phyloP scores from a whole-genome alignment of 2,329 filamentous ascomycete species.

The Sarocladiaceae sp. region DNA sequence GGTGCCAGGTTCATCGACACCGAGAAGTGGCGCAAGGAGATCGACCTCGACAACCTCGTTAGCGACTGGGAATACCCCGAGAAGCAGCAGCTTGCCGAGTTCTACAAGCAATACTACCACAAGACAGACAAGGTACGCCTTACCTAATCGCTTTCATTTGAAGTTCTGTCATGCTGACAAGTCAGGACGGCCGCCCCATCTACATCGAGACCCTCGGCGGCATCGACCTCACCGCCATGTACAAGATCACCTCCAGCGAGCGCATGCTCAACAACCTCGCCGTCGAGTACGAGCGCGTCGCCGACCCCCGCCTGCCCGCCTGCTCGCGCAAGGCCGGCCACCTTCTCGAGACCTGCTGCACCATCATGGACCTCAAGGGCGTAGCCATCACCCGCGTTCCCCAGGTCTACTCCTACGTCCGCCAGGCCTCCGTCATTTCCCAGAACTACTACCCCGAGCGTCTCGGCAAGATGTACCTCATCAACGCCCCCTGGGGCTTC shows the following conservation, averaged over 20 bases:
- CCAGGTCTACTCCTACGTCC: conserved; percentile 85
- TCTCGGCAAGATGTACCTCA: conserved; percentile 91
- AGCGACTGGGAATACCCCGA: conserved; percentile 83
- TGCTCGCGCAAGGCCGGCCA: conserved; percentile 88
- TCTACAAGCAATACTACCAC: conserved; percentile 99
- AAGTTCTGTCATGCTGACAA: not conserved
- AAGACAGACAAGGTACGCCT: conserved; percentile 77
- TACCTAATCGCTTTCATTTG: not conserved
- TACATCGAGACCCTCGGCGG: conserved; percentile 97
- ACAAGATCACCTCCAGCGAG: conserved; percentile 87
- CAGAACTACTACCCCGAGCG: conserved; percentile 99
- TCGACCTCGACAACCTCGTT: conserved; percentile 76
- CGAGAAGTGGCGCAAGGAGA: conserved; percentile 88
- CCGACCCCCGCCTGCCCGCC: conserved; percentile 88
- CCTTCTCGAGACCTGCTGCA: conserved; percentile 96
- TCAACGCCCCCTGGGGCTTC: conserved; percentile 98
- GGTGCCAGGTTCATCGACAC: conserved; percentile 75
- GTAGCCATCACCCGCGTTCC: conserved; percentile 78
- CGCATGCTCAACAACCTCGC: conserved; percentile 97
- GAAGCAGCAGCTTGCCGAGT: conserved; percentile 78
- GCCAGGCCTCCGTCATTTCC: conserved; percentile 79
- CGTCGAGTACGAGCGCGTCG: conserved; percentile 94
- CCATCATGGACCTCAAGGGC: conserved; percentile 96
- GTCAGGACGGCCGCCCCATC: conserved; percentile 86
- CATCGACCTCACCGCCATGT: conserved; percentile 84